A percentile compares a stretch with the other conserved stretches of the same genome.
Evolutionary conservation across 257 asterid species (phyloP).

Genomic region (Jaltomata sinuosa): DNA sequence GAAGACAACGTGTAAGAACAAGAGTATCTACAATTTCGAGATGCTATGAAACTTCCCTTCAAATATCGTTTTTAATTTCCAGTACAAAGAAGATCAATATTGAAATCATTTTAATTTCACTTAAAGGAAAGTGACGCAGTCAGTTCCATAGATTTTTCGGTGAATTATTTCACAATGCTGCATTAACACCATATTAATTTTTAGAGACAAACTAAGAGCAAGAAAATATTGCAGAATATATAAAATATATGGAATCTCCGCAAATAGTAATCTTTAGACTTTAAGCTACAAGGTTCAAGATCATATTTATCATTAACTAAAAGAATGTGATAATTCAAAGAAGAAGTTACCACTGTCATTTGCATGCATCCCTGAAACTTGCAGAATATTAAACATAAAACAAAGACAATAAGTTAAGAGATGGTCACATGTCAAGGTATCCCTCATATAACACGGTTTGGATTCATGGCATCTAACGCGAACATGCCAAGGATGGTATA

Average conservation of each 20-base stretch:
- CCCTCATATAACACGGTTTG: background rate
- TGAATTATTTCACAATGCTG: background rate
- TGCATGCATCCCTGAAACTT: background rate
- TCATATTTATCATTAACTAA: background rate
- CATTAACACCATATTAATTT: background rate
- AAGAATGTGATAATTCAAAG: background rate
- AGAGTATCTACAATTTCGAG: background rate
- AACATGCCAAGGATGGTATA: background rate
- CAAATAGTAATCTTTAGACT: background rate
- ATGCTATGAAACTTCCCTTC: background rate
- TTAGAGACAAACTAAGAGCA: background rate
- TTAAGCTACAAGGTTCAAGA: background rate
- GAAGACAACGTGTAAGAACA: background rate
- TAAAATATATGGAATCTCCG: background rate
- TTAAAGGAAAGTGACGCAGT: background rate
- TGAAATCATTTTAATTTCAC: background rate
- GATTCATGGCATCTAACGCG: background rate
- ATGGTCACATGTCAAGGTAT: background rate
- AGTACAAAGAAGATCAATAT: background rate
- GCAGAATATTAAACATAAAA: background rate
- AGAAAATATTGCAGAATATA: background rate
- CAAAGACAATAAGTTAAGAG: background rate
- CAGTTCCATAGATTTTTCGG: background rate
- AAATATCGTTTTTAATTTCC: background rate
- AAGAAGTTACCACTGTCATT: background rate